Percentiles rank a stretch among this genome's conserved stretches.
These are phyloP conservation scores for Extremus antarcticus DNA, from an alignment of 495 filamentous ascomycete species.

Conservation along the genomic window DNA sequence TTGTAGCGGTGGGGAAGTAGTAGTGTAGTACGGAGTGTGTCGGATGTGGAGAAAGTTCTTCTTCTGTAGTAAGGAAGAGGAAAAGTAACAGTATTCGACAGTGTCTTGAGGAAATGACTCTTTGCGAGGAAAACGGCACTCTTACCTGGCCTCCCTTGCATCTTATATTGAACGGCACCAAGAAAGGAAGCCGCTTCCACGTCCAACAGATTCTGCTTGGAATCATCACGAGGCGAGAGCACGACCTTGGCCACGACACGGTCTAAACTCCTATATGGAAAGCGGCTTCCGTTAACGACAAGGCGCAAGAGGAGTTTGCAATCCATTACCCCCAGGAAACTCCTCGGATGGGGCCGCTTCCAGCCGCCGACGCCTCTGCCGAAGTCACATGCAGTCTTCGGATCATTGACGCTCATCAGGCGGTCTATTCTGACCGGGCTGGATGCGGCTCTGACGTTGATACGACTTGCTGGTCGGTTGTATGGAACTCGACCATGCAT, in stretches of 20 bases:
- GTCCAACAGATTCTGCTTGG: too few species aligned
- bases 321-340: background rate
- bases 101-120: background rate
- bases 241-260: background rate
- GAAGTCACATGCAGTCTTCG: background rate
- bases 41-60: too few species aligned
- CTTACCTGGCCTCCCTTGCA: background rate
- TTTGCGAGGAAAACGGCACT: background rate
- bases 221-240: too few species aligned
- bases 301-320: background rate
- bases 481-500: background rate
- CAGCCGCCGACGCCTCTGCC: background rate
- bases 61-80: too few species aligned
- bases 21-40: too few species aligned
- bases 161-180: too few species aligned
- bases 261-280: constrained; percentile 2
- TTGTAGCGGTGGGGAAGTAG: background rate
- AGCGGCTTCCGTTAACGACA: background rate
- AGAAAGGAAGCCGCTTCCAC: too few species aligned
- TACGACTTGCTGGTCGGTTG: background rate
- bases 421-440: too few species aligned
- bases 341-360: background rate
- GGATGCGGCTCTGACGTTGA: too few species aligned
- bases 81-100: background rate
- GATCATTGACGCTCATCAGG: background rate